A percentile compares a stretch with the other conserved stretches of the same genome.
Evolutionary conservation across 169 alveolate species (phyloP).

Genomic region (Plasmodium blacklocki): DNA sequence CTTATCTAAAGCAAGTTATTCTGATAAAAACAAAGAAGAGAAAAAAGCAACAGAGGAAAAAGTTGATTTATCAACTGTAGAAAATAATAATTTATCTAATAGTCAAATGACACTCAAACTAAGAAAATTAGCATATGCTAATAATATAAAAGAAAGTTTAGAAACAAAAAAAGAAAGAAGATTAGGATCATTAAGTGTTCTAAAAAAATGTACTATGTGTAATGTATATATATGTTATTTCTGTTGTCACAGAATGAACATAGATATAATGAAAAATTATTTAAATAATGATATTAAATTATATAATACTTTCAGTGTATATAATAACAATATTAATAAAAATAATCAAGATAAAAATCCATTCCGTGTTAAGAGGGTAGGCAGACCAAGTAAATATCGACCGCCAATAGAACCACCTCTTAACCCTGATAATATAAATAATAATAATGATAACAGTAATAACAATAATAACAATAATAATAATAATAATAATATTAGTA

Average conservation of each 20-base stretch:
- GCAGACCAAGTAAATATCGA: slow-evolving; percentile 9
- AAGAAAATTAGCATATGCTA: slow-evolving; percentile 5
- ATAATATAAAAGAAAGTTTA: slow-evolving; percentile 18
- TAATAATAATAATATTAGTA: neutral
- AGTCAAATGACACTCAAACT: neutral
- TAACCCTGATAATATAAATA: neutral
- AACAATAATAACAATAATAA: neutral
- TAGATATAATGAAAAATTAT: slow-evolving; percentile 55
- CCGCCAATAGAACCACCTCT: too few relatives aligned
- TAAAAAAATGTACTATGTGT: slow-evolving; percentile 54
- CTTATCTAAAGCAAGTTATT: slow-evolving; percentile 54
- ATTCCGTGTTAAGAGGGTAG: slow-evolving; percentile 7
- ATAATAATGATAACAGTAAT: neutral
- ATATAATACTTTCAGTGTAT: neutral
- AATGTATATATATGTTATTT: slow-evolving; percentile 68
- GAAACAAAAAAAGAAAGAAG: slow-evolving; percentile 71
- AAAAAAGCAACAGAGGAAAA: neutral
- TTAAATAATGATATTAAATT: slow-evolving; percentile 17
- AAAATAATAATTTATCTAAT: neutral
- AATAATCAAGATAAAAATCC: slow-evolving; percentile 7
- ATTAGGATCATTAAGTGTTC: slow-evolving; percentile 69
- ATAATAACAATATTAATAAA: neutral
- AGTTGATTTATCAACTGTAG: neutral
- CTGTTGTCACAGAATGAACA: slow-evolving; percentile 73
- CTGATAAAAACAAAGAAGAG: slow-evolving; percentile 23